Evolutionary conservation across 306 rosid species (phyloP), one percentile per base, ranked within the genome.

Genomic region (Prosopis cineraria): DNA sequence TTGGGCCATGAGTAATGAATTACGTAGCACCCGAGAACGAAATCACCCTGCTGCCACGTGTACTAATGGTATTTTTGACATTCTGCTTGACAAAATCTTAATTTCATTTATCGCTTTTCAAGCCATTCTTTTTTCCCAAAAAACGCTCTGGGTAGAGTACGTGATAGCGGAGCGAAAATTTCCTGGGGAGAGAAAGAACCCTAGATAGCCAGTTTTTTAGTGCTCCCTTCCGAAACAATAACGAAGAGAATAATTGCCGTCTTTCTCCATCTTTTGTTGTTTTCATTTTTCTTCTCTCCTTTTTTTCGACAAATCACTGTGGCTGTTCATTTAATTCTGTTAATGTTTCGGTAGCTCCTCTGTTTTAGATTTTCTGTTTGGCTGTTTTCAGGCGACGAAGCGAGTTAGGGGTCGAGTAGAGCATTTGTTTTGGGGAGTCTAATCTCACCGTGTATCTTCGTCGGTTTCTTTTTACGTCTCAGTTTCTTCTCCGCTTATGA

Each of bases 301-400:
- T n/a, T 59, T 73, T 72, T 68, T 53, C 37, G 79, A 86, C 74
- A 70, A 75, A 31, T 72, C 39, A 25, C 41, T 62, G 48, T 50
- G 64, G 20, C 30, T 70, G 27, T 76, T 77, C 25, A 22, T 70
- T 63, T 64, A 9, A 44, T 78, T 77, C 75, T 77, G 75, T 17
- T 60, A 69, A 20, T 74, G 44, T 70, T 79, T 40, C 10, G 10
- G 7, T 64, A 39, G 58, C 77, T 31, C 48, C 58, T 55, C 50
- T 76, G 60, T 60, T 77, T 48, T 48, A 76, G 76, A 52, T 67
- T 75, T 67, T 67, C 55, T 75, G 47, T 70, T 79, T 81, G 62
- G 75, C 76, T 79, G 85, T 77, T 89, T 87, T 89, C 91, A 85
- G 93, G 90, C 43, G 68, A 31, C 3, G 60, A 73, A 41, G 59